phyloP scores from a whole-genome alignment of 2,329 filamentous ascomycete genomes.

The Aspergillus felis region DNA sequence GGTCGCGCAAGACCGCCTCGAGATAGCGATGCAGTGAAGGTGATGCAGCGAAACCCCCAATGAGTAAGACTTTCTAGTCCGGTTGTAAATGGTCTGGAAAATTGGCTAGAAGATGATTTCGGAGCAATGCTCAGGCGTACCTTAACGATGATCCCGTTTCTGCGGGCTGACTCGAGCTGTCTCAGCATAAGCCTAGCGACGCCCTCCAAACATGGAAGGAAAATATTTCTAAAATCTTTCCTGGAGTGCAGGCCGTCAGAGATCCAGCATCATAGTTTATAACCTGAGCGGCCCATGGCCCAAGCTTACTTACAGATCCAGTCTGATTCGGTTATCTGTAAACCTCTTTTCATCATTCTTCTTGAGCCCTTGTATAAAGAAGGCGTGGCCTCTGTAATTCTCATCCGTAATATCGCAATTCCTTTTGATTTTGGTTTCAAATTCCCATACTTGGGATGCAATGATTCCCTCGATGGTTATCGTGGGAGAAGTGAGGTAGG shows the following conservation, averaged over 20 bases:
- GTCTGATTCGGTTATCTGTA: not conserved
- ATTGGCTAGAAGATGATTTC: too few species aligned
- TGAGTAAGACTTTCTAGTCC: conserved; percentile 27
- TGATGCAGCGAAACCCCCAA: conserved; percentile 30
- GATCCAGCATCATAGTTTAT: not conserved
- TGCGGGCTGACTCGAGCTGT: conserved; percentile 23
- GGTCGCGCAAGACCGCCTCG: not conserved
- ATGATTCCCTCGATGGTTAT: conserved; percentile 1
- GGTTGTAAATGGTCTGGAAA: not conserved
- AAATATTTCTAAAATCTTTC: conserved; percentile 20
- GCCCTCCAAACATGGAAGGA: conserved; percentile 12
- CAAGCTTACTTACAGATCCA: not conserved
- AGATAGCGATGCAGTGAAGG: conserved; percentile 21
- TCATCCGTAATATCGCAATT: not conserved
- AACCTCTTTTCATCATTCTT: not conserved
- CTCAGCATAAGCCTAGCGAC: conserved; percentile 13
- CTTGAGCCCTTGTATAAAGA: not conserved
- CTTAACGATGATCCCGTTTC: conserved; percentile 8
- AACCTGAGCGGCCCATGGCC: too few species aligned
- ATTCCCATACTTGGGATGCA: not conserved
- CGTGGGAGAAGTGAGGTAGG: not conserved
- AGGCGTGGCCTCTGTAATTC: not conserved
- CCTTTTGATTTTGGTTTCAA: not conserved
- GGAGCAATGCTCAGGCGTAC: not conserved
- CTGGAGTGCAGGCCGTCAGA: not conserved